Evolutionary conservation across 2,329 filamentous ascomycete genomes (phyloP).

Genomic region (Colletotrichum graminicola): DNA sequence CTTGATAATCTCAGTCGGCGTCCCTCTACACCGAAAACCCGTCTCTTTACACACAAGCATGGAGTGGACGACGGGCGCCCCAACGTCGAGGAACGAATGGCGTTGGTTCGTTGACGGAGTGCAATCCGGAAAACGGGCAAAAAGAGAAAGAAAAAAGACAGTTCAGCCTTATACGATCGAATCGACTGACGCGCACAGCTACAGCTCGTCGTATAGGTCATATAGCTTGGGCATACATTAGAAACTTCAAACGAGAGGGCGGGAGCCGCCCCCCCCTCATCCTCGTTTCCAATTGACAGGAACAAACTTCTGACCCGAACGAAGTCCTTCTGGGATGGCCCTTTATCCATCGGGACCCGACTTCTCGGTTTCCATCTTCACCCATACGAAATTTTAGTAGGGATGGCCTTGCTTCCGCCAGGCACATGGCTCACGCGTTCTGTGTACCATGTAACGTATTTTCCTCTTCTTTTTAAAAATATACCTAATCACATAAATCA

Average conservation of each 20-base stretch:
- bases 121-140: too few species aligned
- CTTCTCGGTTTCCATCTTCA: not conserved
- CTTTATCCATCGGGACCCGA: not conserved
- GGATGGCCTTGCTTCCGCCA: slow-evolving; percentile 31
- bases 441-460: not conserved
- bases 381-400: not conserved
- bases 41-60: not conserved
- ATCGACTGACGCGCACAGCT: not conserved
- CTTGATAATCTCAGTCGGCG: not conserved
- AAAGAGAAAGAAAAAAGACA: too few species aligned
- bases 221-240: not conserved
- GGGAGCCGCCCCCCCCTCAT: not conserved
- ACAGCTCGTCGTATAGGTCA: not conserved
- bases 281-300: not conserved
- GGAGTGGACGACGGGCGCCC: not conserved
- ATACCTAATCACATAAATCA: not conserved
- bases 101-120: not conserved
- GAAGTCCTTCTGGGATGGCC: not conserved
- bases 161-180: not conserved
- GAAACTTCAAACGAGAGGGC: not conserved
- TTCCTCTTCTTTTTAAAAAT: slow-evolving; percentile 5
- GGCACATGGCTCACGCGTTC: slow-evolving; percentile 33
- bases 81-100: too few species aligned
- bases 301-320: not conserved
- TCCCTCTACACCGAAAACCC: too few species aligned